Conservation (phyloP, 768 basidiomycete genomes). For the Lenzites betulinus region DNA sequence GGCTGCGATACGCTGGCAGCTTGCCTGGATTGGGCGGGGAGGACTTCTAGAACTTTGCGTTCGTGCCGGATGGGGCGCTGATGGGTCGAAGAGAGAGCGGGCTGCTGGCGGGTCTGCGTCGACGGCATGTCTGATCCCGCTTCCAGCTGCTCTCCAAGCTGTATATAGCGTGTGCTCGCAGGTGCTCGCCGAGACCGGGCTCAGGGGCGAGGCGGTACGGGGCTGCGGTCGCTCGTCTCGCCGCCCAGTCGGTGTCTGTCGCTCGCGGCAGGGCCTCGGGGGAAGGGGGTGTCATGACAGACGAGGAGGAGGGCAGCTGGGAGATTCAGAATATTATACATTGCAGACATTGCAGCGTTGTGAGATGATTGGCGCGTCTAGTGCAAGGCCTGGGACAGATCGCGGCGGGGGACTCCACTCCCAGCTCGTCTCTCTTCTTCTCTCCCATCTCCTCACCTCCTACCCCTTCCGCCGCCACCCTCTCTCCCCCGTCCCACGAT, state of each 20-base stretch:
- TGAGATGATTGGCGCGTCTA: neutral
- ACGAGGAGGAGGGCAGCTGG: too few relatives aligned
- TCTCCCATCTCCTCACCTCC: constrained; percentile 24
- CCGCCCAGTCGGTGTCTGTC: too few relatives aligned
- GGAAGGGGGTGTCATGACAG: too few relatives aligned
- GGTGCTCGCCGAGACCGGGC: constrained; percentile 1
- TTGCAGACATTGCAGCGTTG: too few relatives aligned
- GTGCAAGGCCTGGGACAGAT: neutral
- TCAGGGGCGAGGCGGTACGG: constrained; percentile 7
- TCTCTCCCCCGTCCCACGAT: constrained; percentile 36
- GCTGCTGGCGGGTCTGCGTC: neutral
- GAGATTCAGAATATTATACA: too few relatives aligned
- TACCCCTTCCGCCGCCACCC: constrained; percentile 20
- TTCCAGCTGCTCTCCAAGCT: neutral
- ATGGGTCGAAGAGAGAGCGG: neutral
- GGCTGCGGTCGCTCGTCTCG: neutral
- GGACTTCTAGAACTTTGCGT: neutral
- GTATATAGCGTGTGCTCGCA: neutral
- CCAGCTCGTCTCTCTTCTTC: constrained; percentile 16
- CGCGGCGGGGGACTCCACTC: neutral
- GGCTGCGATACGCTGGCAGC: neutral
- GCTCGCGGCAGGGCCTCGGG: too few relatives aligned
- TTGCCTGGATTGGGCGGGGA: neutral
- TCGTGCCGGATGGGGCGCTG: neutral
- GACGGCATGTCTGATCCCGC: neutral